Evolutionary conservation across 305 asterid species (phyloP).

Genomic region (Solanum hybrid): DNA sequence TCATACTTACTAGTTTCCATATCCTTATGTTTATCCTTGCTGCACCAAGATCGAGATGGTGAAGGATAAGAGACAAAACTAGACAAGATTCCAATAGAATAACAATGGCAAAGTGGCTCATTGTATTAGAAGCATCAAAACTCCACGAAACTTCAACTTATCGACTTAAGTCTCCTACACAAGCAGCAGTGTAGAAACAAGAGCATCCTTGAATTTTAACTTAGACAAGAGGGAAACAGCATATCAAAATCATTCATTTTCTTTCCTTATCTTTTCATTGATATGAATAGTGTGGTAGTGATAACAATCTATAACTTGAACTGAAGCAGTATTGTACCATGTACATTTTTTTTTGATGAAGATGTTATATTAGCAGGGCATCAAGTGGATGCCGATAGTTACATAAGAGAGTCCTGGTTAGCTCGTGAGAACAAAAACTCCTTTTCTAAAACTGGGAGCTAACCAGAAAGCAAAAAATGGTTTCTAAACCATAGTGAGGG

Average conservation of each 20-base stretch:
- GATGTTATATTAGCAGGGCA: not conserved
- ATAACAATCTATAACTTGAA: not conserved
- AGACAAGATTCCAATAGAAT: not conserved
- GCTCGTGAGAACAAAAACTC: not conserved
- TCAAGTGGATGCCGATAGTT: not conserved
- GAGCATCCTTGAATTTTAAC: not conserved
- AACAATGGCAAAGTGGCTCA: not conserved
- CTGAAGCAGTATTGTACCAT: conserved; percentile 5
- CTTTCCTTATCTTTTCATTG: not conserved
- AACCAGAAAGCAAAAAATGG: not conserved
- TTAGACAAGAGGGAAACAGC: not conserved
- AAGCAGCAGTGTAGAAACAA: not conserved
- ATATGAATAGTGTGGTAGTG: not conserved
- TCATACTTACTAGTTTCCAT: conserved; percentile 16
- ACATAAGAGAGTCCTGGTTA: not conserved
- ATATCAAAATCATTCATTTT: not conserved
- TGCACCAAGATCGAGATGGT: conserved; percentile 20
- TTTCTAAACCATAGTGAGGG: not conserved
- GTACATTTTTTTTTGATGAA: not conserved
- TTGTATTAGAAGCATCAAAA: not conserved
- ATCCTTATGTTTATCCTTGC: conserved; percentile 42
- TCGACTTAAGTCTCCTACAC: not conserved
- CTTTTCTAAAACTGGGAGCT: not conserved
- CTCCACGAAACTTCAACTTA: not conserved
- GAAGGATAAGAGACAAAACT: not conserved